Evolutionary conservation across 306 rosid genomes (phyloP), one percentile per base, ranked within the genome.

Genomic region (Sesbania bispinosa): DNA sequence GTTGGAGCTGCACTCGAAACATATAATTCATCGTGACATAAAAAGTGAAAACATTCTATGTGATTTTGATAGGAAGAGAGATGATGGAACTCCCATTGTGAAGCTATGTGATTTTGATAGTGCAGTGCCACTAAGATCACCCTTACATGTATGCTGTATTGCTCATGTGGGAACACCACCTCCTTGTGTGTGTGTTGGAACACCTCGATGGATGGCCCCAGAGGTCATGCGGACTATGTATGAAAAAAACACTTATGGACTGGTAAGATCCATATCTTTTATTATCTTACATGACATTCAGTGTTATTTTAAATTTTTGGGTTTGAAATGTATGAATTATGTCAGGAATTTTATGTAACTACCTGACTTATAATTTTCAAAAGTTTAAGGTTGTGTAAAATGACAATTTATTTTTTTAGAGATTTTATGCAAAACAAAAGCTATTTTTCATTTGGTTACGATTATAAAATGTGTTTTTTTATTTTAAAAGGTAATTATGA

Each of bases 201-300:
- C 99, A 4, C 99, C 97, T 67, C 88, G 92, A 24, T 95, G 99
- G 99, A 91, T 95, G 97, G 97, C 99, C 74, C 97, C 97, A 30
- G 99, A 95, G 82, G 99, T 91, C 67, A 69, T 95, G 84, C 92
- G 23, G 74, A 83, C 96, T 38, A 92, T 91, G 96, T 86, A 89
- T 71, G 29, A 88, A 58, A 71, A 42, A 7, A 78, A 41, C 16
- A 19, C 72, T 32, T 95, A 95, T 84, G 97, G 99, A 80, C 76
- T 91, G 89, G 99, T 95, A 82, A 63, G 92, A 32, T 51, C 29
- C 41, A 21, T 63, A 5, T 10, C 16, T 39, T 74, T 63, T 45
- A 52, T 55, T 38, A 29, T 29, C 30, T 41, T 41, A 6, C 13
- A 24, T 43, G 43, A 61, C 38, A 16, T 14, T 18, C 11, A 55